Conservation (phyloP, 2,329 filamentous ascomycete species). For the Ceratocystis cacaofunesta region DNA sequence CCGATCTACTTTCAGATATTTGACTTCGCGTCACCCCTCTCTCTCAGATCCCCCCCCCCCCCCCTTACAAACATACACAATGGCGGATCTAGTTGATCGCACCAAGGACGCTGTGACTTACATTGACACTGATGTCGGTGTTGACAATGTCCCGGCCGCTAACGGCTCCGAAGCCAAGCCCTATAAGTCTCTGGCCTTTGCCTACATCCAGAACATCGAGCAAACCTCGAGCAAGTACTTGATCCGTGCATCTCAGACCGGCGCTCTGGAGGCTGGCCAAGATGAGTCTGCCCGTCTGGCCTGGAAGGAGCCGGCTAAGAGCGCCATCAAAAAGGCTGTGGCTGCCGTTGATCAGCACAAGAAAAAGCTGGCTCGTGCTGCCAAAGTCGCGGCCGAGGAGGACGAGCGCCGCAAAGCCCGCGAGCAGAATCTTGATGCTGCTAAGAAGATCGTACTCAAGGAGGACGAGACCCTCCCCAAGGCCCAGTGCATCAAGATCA, state of each 20-base stretch:
- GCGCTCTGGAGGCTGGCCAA: slow-evolving; percentile 43
- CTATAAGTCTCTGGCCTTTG: slow-evolving; percentile 67
- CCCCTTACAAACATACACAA: slow-evolving; percentile 19
- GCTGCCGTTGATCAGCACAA: slow-evolving; percentile 59
- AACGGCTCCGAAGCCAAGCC: slow-evolving; percentile 58
- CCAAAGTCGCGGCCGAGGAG: slow-evolving; percentile 55
- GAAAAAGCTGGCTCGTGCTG: slow-evolving; percentile 71
- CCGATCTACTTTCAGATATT: neutral
- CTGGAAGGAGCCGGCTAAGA: slow-evolving; percentile 75
- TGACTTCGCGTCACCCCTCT: neutral
- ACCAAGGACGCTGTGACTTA: slow-evolving; percentile 42
- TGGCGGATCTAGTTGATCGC: slow-evolving; percentile 37
- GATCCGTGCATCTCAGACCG: slow-evolving; percentile 51
- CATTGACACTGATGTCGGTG: slow-evolving; percentile 66
- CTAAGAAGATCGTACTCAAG: slow-evolving; percentile 55
- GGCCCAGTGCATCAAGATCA: slow-evolving; percentile 61
- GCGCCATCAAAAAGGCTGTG: slow-evolving; percentile 71
- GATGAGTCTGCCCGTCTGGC: slow-evolving; percentile 49
- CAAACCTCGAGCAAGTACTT: slow-evolving; percentile 44
- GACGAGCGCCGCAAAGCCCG: slow-evolving; percentile 59
- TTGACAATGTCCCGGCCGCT: slow-evolving; percentile 47
- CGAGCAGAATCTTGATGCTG: slow-evolving; percentile 53
- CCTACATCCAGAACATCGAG: slow-evolving; percentile 56
- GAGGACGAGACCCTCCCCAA: slow-evolving; percentile 61
- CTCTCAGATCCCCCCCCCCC: neutral